Base-by-base conservation (phyloP, 306 rosid genomes). In the Carpinus viminea region DNA sequence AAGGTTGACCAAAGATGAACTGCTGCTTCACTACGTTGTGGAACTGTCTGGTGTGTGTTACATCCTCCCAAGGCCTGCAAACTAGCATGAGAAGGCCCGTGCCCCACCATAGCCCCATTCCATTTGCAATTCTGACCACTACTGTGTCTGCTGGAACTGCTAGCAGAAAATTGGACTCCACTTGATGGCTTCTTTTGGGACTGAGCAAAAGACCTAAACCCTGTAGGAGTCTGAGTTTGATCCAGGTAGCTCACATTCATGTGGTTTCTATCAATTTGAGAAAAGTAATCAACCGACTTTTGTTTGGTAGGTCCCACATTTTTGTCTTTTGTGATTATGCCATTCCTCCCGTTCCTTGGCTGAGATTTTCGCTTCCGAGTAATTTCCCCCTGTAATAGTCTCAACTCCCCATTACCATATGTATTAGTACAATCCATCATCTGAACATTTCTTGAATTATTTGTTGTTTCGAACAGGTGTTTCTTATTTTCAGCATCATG, bases 1-100 rank as follows among this genome's bases (percentile, higher is more conserved):
- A 74, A 51, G 71, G 93, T 72, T 85, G 91, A 79, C 97, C 97
- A 91, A 69, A 83, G 69, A 73, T 68, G 88, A 80, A 93, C 86
- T 84, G 88, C 88, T 71, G 90, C 94, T 76, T 81, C 88, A 80
- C 80, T 86, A 73, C 79, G 82, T 51, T 75, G 89, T 47, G 88
- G 75, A 84, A 83, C 86, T 65, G 88, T 83, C 69, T 71, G 89
- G 77, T 87, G 87, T 16, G 80, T 76, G 72, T 90, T 81, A 80
- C 92, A 91, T 76, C 90, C 85, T 81, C 89, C 92, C n/a, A 80
- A 79, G 46, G 72, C 77, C 70, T 79, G 93, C 78, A 70, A 78
- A 73, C 83, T 75, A 64, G 88, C 77, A 80, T 77, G 79, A 73
- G 93, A 79, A 50, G 88, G 85, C 10, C 87, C 83, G 34, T 57